Conservation (phyloP, 371 early-diverging fungal genomes). For the Umbelopsis sp. region DNA sequence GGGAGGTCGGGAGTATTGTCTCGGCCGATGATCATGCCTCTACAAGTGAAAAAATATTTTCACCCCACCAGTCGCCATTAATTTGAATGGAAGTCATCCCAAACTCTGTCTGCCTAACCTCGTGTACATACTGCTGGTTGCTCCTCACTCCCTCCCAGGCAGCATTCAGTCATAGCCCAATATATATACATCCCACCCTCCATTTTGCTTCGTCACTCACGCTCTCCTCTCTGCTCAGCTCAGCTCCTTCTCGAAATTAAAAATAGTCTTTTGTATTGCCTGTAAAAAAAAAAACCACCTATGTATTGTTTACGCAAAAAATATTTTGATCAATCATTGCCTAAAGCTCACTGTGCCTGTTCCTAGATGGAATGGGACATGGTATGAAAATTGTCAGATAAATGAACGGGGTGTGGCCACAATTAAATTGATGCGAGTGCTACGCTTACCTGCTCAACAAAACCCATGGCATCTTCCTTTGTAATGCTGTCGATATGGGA, state of each 20-base stretch:
- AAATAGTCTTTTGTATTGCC: neutral
- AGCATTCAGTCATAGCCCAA: neutral
- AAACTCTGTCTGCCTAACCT: neutral
- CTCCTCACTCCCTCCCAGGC: neutral
- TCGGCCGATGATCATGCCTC: neutral
- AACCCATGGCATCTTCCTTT: constrained; percentile 70
- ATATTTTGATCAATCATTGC: too few species aligned
- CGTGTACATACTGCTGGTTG: neutral
- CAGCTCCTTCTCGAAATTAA: neutral
- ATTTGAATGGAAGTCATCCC: constrained; percentile 1
- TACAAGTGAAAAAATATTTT: neutral
- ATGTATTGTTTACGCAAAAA: too few species aligned
- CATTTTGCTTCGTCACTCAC: neutral
- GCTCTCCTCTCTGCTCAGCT: neutral
- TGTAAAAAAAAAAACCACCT: too few species aligned
- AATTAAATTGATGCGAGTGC: too few species aligned
- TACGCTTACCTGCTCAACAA: constrained; percentile 62
- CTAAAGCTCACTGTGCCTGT: constrained; percentile 21
- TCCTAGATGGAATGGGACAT: constrained; percentile 6
- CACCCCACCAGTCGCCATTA: constrained; percentile 1
- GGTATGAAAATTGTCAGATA: too few species aligned
- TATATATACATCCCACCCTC: neutral
- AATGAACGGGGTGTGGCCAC: too few species aligned
- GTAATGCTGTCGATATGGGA: constrained; percentile 71
- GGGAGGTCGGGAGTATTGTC: constrained; percentile 6